A percentile compares a stretch with the other conserved stretches of the same genome.
These are phyloP conservation scores for Urochloa ruziziensis DNA, from an alignment of 176 grass and related monocot genomes.

Conservation along the genomic window DNA sequence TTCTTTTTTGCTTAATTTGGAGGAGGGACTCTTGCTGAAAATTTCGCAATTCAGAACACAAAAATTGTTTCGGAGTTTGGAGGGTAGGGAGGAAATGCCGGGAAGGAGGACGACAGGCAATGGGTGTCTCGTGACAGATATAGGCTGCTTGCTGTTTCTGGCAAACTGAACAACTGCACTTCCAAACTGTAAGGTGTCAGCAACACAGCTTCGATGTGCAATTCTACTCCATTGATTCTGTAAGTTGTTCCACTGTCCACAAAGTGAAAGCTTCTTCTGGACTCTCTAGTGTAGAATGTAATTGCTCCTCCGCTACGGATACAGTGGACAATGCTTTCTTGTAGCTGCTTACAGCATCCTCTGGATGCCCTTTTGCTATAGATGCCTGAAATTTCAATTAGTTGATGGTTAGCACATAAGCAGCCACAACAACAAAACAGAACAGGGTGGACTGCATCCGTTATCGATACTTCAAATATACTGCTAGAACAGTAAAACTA, in stretches of 20 bases:
- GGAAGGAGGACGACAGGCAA: too few species aligned
- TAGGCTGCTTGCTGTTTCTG: constrained; percentile 1
- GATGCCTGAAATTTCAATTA: constrained; percentile 53
- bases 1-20: constrained; percentile 5
- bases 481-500: neutral
- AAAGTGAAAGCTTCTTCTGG: constrained; percentile 47
- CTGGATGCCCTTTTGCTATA: constrained; percentile 59
- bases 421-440: neutral
- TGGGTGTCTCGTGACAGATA: neutral
- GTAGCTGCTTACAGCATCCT: constrained; percentile 47
- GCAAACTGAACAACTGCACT: neutral
- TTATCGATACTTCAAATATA: neutral
- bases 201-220: neutral
- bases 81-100: constrained; percentile 30
- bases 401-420: neutral
- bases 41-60: neutral
- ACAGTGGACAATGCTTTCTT: constrained; percentile 24
- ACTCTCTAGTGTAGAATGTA: constrained; percentile 10
- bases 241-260: constrained; percentile 45
- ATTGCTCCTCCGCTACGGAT: constrained; percentile 31
- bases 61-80: neutral
- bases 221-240: neutral
- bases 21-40: neutral
- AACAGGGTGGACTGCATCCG: neutral
- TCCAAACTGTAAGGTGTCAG: neutral